Base-by-base conservation (phyloP, 345 rosid species). In the Eucalyptus rudis region DNA sequence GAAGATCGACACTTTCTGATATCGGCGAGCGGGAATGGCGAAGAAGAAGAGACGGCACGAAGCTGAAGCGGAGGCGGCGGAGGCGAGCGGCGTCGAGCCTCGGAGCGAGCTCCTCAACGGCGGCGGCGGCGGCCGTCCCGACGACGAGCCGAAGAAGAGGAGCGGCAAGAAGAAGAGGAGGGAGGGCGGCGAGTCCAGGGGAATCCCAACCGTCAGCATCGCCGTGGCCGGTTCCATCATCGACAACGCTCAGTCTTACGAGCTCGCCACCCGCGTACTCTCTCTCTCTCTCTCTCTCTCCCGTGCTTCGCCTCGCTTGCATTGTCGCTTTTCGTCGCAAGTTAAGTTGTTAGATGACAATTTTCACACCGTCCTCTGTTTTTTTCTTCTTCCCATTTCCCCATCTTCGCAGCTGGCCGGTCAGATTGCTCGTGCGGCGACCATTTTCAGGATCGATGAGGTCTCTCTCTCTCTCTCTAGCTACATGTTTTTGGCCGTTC, bases 181-280 rank as follows among this genome's bases (percentile, higher is more conserved):
- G 80, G 91, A 88, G 88, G 31, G 12, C 45, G 90, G 52, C 71
- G 84, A 93, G 86, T 24, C 90, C 52, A 91, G 88, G 71, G 93
- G 90, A 85, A 45, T 89, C 86, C 94, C 96, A 12, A 98, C 98
- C 13, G 94, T 98, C 47, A 97, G 95, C 90, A 91, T 97, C 88
- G 99, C 99, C n/a, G 90, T 98, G 24, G 93, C 99, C 47, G 99
- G 98, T 87, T 98, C 99, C 91, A 97, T 98, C 94, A 95, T 98
- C 90, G 92, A 94, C 92, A 98, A 98, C 93, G 90, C 99, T 89
- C 99, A 98, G 86, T 98, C 99, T 58, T 96, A 95, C 81, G 99
- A 97, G 87, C 98, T 97, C 86, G 98, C 99, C 58, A 96, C 99
- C 86, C 96, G 99, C 45, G 99, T 97, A 95, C 50, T 4, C 89